Conservation (phyloP, 441 rosid species). For the Arabidopsis hybrid region DNA sequence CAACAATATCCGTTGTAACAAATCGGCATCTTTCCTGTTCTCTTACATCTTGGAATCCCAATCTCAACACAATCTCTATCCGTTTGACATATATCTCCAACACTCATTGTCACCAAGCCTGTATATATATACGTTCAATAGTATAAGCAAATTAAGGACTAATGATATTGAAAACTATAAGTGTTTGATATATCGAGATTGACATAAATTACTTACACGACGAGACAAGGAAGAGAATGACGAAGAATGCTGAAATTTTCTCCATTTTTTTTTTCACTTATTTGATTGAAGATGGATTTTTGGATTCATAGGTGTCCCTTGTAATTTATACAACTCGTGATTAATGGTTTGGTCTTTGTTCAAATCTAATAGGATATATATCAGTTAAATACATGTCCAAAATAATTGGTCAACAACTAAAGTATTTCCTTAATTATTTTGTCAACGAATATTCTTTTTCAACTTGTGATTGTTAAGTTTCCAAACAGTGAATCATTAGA, state of each 20-base stretch:
- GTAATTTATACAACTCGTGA: slow-evolving; percentile 21
- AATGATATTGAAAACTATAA: not conserved
- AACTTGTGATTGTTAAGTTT: not conserved
- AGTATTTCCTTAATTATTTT: not conserved
- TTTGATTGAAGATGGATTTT: not conserved
- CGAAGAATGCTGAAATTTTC: slow-evolving; percentile 29
- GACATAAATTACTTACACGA: slow-evolving; percentile 27
- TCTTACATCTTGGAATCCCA: slow-evolving; percentile 39
- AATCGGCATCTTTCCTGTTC: slow-evolving; percentile 15
- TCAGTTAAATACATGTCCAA: slow-evolving; percentile 3
- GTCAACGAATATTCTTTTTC: slow-evolving; percentile 5
- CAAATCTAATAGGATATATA: not conserved
- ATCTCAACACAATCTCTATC: slow-evolving; percentile 30
- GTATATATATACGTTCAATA: not conserved
- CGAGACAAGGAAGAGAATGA: slow-evolving; percentile 33
- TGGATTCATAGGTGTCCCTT: not conserved
- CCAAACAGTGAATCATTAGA: not conserved
- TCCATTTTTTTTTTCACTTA: slow-evolving; percentile 10
- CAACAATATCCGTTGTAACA: slow-evolving; percentile 25
- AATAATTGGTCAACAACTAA: not conserved
- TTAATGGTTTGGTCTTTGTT: not conserved
- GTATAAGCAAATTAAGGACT: not conserved
- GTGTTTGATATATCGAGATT: not conserved
- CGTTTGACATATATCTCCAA: slow-evolving; percentile 35
- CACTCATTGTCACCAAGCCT: slow-evolving; percentile 27